Evolutionary conservation across 768 basidiomycete species (phyloP).

Genomic region (Lactarius akahatsu): DNA sequence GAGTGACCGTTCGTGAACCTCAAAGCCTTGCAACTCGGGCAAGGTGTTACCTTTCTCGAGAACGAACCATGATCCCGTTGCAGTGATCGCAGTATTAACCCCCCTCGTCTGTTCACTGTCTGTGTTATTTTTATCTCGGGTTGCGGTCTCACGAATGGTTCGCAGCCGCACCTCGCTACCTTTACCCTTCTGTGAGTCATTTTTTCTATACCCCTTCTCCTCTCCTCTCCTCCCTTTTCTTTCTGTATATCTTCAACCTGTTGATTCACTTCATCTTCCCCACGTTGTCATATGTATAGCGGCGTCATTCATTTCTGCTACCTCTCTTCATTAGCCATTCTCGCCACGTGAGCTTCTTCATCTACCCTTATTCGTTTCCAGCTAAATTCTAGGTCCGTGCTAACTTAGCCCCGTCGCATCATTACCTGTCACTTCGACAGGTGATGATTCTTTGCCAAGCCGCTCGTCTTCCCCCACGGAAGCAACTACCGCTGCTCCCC

Average conservation of each 20-base stretch:
- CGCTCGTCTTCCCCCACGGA: not conserved
- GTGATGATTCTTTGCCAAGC: not conserved
- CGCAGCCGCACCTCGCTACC: not conserved
- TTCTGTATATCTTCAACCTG: not conserved
- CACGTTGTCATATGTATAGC: not conserved
- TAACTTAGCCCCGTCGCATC: not conserved
- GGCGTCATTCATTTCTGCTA: not conserved
- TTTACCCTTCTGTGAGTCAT: not conserved
- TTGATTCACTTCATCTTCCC: not conserved
- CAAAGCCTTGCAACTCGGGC: not conserved
- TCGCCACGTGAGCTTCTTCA: constrained; percentile 7
- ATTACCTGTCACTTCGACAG: not conserved
- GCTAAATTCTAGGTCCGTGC: not conserved
- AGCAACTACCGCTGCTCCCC: not conserved
- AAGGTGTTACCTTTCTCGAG: not conserved
- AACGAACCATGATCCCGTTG: not conserved
- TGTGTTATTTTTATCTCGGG: not conserved
- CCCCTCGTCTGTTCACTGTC: not conserved
- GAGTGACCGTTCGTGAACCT: no score
- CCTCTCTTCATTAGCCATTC: not conserved
- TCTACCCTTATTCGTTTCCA: not conserved
- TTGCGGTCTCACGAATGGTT: not conserved
- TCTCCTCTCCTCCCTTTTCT: not conserved
- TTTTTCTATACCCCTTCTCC: not conserved
- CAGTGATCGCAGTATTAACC: not conserved